Percentiles rank a stretch among this genome's conserved stretches.
Conservation (phyloP, 371 early-diverging fungal species). For the Mucor circinelloides region DNA sequence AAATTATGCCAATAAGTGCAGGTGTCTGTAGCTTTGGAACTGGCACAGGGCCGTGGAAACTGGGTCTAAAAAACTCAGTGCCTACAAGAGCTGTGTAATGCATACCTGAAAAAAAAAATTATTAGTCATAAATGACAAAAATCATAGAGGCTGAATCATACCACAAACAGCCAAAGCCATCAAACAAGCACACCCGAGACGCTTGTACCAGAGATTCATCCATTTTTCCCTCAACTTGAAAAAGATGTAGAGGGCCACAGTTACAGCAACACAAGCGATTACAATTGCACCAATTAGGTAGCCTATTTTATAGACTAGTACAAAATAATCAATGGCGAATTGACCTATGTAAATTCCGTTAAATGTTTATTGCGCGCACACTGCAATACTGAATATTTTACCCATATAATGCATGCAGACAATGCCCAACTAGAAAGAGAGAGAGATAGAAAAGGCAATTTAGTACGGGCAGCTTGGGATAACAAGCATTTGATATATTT, state of each 20-base stretch:
- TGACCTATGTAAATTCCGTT: slow-evolving; percentile 35
- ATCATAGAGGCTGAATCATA: slow-evolving; percentile 1
- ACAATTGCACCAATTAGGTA: slow-evolving; percentile 37
- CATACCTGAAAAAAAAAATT: slow-evolving; percentile 35
- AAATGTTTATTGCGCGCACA: slow-evolving; percentile 1
- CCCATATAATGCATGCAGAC: slow-evolving; percentile 51
- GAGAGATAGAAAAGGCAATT: not conserved
- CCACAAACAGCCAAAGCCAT: slow-evolving; percentile 51
- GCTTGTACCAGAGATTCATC: slow-evolving; percentile 51
- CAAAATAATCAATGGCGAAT: slow-evolving; percentile 43
- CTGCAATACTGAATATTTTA: slow-evolving; percentile 6
- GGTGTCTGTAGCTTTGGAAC: slow-evolving; percentile 32
- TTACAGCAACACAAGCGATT: slow-evolving; percentile 40
- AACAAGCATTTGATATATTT: not conserved
- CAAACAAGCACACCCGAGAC: slow-evolving; percentile 42
- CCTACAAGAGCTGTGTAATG: slow-evolving; percentile 50
- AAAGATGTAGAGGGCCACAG: slow-evolving; percentile 42
- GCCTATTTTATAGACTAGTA: slow-evolving; percentile 17
- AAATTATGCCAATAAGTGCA: slow-evolving; percentile 44
- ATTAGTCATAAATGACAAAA: not conserved
- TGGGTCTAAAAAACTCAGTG: slow-evolving; percentile 32
- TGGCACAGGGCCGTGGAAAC: slow-evolving; percentile 21
- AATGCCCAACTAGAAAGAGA: slow-evolving; percentile 38
- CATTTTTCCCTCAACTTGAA: slow-evolving; percentile 51
- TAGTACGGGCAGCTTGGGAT: not conserved